A percentile compares a stretch with the other conserved stretches of the same genome.
These are phyloP conservation scores for Paratinospora sagittata DNA, from an alignment of 164 flowering plant species.

Conservation along the genomic window DNA sequence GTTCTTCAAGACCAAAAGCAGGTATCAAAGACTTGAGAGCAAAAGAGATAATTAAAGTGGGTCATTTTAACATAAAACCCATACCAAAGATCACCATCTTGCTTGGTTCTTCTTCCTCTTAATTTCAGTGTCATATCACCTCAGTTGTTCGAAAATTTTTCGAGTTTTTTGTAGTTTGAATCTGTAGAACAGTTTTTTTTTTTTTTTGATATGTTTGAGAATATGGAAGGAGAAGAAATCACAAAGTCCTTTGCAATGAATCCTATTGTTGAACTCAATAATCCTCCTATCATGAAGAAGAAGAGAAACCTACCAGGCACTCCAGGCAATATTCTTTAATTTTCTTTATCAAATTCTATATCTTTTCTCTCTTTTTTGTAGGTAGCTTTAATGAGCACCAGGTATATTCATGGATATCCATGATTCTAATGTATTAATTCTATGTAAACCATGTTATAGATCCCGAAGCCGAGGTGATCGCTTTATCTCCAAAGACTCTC, in stretches of 20 bases:
- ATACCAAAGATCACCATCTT: neutral
- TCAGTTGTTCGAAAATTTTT: neutral
- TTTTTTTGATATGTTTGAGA: constrained; percentile 25
- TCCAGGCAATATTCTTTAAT: constrained; percentile 49
- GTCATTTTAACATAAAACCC: constrained; percentile 1
- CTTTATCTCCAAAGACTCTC: constrained; percentile 85
- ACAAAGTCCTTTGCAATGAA: constrained; percentile 39
- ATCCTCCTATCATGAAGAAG: constrained; percentile 48
- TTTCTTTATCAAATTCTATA: neutral
- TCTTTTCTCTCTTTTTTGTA: neutral
- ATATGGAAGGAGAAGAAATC: constrained; percentile 49
- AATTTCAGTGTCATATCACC: neutral
- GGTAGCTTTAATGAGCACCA: neutral
- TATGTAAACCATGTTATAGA: constrained; percentile 31
- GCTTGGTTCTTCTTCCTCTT: neutral
- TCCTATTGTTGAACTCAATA: constrained; percentile 34
- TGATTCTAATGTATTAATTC: neutral
- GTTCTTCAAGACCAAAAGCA: constrained; percentile 2
- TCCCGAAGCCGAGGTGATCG: constrained; percentile 95
- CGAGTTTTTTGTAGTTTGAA: neutral
- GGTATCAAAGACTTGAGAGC: neutral
- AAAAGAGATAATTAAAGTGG: neutral
- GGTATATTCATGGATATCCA: constrained; percentile 8
- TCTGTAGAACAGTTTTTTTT: neutral
- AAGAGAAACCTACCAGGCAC: constrained; percentile 84